Percentiles rank a stretch among this genome's conserved stretches.
Conservation (phyloP, 1,284 basidiomycete genomes). For the Thelephora terrestris region DNA sequence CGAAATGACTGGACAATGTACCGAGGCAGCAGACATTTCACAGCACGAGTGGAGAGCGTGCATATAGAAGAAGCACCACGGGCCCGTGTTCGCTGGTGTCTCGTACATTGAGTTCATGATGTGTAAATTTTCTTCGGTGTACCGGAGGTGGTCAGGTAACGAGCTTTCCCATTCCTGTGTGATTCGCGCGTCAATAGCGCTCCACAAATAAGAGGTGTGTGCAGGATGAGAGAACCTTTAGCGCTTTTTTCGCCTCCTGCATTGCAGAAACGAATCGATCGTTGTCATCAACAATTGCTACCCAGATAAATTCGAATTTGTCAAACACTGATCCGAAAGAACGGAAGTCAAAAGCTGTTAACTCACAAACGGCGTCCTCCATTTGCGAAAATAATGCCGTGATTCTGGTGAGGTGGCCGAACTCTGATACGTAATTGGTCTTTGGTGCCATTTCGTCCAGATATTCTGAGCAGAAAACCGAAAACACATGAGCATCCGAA, state of each 20-base stretch:
- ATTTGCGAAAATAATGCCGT: background rate
- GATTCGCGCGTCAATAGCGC: no score
- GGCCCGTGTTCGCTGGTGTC: slow-evolving; percentile 61
- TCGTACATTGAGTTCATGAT: slow-evolving; percentile 69
- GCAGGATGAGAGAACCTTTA: background rate
- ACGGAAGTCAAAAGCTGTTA: background rate
- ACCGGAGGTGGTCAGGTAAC: slow-evolving; percentile 57
- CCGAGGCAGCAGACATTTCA: slow-evolving; percentile 51
- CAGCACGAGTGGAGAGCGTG: slow-evolving; percentile 60
- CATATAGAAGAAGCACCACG: slow-evolving; percentile 69
- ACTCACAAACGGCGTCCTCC: background rate
- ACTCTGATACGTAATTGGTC: slow-evolving; percentile 54
- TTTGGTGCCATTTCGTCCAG: slow-evolving; percentile 49
- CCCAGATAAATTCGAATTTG: no score
- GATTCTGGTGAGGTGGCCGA: slow-evolving; percentile 37
- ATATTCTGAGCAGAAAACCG: slow-evolving; percentile 36
- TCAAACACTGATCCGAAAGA: no score
- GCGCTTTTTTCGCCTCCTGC: background rate
- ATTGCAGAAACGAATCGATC: no score
- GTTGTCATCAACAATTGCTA: no score
- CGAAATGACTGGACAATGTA: slow-evolving; percentile 25
- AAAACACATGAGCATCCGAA: slow-evolving; percentile 8
- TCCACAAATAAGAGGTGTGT: no score
- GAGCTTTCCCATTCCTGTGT: slow-evolving; percentile 50
- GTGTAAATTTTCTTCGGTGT: slow-evolving; percentile 52